Percentiles rank a stretch among this genome's conserved stretches.
phyloP scores from a whole-genome alignment of 345 rosid genomes.

The Erodium maritimum region DNA sequence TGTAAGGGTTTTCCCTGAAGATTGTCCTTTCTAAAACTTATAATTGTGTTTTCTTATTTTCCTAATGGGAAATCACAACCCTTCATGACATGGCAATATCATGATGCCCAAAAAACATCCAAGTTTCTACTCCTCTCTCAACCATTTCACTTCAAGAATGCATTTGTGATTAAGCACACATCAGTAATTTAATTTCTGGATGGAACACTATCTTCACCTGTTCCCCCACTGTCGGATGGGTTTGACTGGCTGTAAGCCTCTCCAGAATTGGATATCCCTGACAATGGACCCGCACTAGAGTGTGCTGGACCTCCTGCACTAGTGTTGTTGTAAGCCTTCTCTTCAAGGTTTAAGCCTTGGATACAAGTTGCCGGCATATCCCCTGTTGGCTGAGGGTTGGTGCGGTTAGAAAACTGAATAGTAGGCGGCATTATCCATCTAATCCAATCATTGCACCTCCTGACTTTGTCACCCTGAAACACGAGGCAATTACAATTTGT shows the following conservation, averaged over 20 bases:
- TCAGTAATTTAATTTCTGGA: not conserved
- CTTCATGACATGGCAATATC: not conserved
- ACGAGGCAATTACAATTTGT: not conserved
- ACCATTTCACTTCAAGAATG: not conserved
- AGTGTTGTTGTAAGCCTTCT: not conserved
- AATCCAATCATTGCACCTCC: slow-evolving; percentile 18
- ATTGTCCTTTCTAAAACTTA: not conserved
- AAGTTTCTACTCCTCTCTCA: not conserved
- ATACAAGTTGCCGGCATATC: slow-evolving; percentile 5
- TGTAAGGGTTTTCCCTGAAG: no score
- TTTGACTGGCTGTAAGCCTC: not conserved
- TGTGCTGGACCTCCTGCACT: not conserved
- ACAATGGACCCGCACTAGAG: not conserved
- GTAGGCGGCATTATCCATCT: slow-evolving; percentile 17
- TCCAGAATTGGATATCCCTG: not conserved
- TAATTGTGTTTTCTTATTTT: not conserved
- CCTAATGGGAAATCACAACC: not conserved
- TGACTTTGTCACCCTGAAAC: slow-evolving; percentile 17
- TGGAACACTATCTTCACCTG: not conserved
- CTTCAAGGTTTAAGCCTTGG: slow-evolving; percentile 8
- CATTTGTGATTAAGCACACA: not conserved
- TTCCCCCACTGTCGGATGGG: not conserved
- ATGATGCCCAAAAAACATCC: not conserved
- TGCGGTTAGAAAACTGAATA: slow-evolving; percentile 7
- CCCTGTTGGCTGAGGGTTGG: slow-evolving; percentile 3